Conservation (phyloP, 2,329 filamentous ascomycete genomes). For the Drechslerella dactyloides region DNA sequence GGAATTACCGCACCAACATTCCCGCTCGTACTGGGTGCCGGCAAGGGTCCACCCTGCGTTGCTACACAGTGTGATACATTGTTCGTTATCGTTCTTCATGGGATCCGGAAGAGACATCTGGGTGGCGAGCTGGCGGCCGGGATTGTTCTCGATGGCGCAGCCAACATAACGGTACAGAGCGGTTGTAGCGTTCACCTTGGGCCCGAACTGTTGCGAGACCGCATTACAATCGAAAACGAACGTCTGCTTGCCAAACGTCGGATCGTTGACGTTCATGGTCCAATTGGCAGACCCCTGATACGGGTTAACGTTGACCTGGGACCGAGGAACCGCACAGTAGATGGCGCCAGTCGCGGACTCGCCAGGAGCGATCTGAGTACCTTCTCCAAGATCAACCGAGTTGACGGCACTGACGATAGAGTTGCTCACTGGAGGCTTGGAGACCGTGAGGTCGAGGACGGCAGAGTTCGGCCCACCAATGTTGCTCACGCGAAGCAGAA, state of each 20-base stretch:
- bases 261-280: conserved; percentile 67
- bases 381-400: conserved; percentile 64
- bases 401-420: conserved; percentile 64
- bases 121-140: conserved; percentile 62
- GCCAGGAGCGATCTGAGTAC: conserved; percentile 62
- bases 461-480: conserved; percentile 57
- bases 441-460: conserved; percentile 65
- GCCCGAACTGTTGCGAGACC: conserved; percentile 64
- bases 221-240: conserved; percentile 64
- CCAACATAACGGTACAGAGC: conserved; percentile 64
- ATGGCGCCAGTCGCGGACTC: conserved; percentile 64
- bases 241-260: conserved; percentile 63
- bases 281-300: conserved; percentile 63
- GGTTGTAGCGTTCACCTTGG: conserved; percentile 56
- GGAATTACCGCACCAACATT: conserved; percentile 63
- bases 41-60: conserved; percentile 59
- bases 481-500: conserved; percentile 66
- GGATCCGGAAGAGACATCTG: conserved; percentile 60
- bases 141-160: conserved; percentile 66
- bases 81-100: conserved; percentile 60
- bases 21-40: conserved; percentile 61
- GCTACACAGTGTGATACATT: conserved; percentile 61
- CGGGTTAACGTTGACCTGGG: conserved; percentile 65
- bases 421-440: conserved; percentile 65
- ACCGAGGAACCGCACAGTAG: conserved; percentile 65